Evolutionary conservation across 306 rosid genomes (phyloP).

Genomic region (Oemleria cerasiformis): DNA sequence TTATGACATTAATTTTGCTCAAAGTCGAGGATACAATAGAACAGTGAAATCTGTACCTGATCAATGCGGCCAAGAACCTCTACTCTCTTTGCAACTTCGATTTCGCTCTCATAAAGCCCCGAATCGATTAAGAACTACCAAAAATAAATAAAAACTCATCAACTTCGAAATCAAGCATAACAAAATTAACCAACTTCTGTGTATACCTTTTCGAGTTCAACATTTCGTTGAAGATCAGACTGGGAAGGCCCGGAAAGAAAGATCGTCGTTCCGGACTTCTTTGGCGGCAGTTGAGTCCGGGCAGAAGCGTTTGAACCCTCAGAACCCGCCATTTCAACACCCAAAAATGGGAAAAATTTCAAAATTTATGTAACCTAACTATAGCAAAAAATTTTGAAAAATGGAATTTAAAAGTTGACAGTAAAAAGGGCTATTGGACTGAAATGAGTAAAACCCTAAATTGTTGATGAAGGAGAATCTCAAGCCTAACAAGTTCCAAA

Average conservation of each 20-base stretch:
- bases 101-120: constrained; percentile 74
- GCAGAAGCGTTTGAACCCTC: constrained; percentile 39
- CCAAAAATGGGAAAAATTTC: not conserved
- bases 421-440: not conserved
- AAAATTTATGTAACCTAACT: not conserved
- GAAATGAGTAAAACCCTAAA: not conserved
- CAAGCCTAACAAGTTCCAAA: not conserved
- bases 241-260: constrained; percentile 78
- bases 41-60: constrained; percentile 43
- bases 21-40: not conserved
- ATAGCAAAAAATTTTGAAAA: not conserved
- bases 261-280: constrained; percentile 55
- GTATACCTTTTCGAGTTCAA: constrained; percentile 66
- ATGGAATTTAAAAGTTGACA: not conserved
- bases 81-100: constrained; percentile 56
- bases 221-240: constrained; percentile 64
- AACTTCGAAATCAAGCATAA: not conserved
- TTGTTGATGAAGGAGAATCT: not conserved
- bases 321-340: constrained; percentile 61
- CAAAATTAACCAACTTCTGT: not conserved
- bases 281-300: constrained; percentile 36
- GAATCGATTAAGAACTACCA: constrained; percentile 68
- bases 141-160: not conserved
- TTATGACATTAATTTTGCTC: not conserved
- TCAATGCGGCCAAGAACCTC: constrained; percentile 75